Evolutionary conservation across 495 filamentous ascomycete genomes (phyloP), one percentile per base, ranked within the genome.

Genomic region (Pyronema omphalodes): DNA sequence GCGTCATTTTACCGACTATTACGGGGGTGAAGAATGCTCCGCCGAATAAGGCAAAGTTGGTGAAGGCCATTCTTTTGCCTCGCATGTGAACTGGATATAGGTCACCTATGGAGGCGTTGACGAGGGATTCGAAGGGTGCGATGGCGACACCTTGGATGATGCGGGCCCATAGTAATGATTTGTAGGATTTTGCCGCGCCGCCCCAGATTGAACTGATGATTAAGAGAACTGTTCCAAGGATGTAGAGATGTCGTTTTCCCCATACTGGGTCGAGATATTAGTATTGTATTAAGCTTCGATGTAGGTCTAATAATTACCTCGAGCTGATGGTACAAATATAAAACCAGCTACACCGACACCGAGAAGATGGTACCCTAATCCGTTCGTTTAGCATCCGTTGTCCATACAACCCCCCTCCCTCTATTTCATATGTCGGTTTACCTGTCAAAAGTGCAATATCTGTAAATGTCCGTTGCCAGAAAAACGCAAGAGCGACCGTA

Each of bases 1-100:
- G 68, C 17, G 87, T 88, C 55, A 94, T 88, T 63, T 84, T 88
- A 35, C 88, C 88, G 9, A 88, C 86, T 8, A 89, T 67, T 29
- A 93, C 85, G 0, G 87, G 88, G 0, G 88, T 94, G 64, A 94
- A 82, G 61, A 95, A 94, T 3, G 88, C 86, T 6, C 87, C 86
- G 0, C 88, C 88, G 64, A 93, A 95, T 8, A 94, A 73, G 3
- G 88, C 79, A 48, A 95, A 76, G 65, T 94, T 95, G 9, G 82
- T 81, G 34, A 93, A 70, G 8, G 88, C 88, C 88, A 95, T 95
- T 45, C 88, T 76, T 62, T 80, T 84, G 19, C 88, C 88, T 35
- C 86, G 74, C 72, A 83, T 80, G 70, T 88, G 83, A 23, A 88
- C 81, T 58, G 76, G 85, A 66, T 64, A 64, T 44, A 88, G 57